Evolutionary conservation across 177 flowering plant genomes (phyloP), one percentile per base, ranked within the genome.

Genomic region (Vitis hybrid): DNA sequence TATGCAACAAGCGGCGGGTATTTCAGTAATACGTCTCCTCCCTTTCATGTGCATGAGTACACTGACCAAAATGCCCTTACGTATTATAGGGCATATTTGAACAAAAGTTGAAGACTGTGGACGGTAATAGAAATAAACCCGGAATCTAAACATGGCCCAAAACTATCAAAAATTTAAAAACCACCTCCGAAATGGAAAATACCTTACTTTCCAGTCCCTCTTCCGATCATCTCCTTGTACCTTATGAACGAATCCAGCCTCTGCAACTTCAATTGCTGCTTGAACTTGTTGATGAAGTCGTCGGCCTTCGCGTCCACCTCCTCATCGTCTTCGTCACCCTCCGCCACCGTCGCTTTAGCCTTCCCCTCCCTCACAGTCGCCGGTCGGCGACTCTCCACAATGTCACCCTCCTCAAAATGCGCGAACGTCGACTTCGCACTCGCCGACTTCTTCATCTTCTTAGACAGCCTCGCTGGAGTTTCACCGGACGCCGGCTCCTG

Each of bases 401-500:
- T 67, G n/a, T 81, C 83, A 4, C 62, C 71, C 71, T 77, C 84
- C 56, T 80, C 76, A n/a, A 86, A 87, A 73, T 85, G 89, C 55
- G 67, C 68, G 28, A 85, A 85, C 1, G 87, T 73, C 1, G 91
- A 88, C 61, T 88, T 88, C 24, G 79, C 44, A 49, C 90, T 88
- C 65, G 92, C 92, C 28, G 92, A 90, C 56, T 87, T 91, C 87
- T 65, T 84, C 84, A 90, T 80, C 77, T 82, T 92, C 84, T 58
- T 74, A 1, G 91, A 70, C 3, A 81, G 80, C 75, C 73, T 89
- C 51, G 14, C 66, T 38, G 85, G 87, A 3, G 71, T 8, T 47
- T 77, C 82, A 0, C 87, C 91, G 6, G 82, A 65, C 2, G 78
- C 44, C 4, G 95, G 92, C 28, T 65, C 66, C 1, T 85, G 81